A percentile compares a stretch with the other conserved stretches of the same genome.
Evolutionary conservation across 148 eudicot species (phyloP).

Genomic region (Camellia granthamiana): DNA sequence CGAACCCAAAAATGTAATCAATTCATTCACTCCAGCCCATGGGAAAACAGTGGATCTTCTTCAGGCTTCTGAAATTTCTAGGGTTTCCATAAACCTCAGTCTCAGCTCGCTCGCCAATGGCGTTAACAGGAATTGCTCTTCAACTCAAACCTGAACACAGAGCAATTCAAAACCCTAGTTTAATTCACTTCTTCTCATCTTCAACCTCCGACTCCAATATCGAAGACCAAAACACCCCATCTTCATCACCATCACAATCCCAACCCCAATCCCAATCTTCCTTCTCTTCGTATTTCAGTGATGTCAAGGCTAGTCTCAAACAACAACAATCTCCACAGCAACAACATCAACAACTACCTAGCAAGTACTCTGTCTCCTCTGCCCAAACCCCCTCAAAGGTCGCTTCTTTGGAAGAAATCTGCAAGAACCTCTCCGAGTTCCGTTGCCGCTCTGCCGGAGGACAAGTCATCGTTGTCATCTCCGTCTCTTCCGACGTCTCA

Average conservation of each 20-base stretch:
- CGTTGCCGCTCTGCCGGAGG: conserved; percentile 27
- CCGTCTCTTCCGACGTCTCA: not conserved
- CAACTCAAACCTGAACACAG: conserved; percentile 29
- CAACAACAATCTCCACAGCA: conserved; percentile 23
- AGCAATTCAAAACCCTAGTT: conserved; percentile 13
- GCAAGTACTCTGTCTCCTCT: conserved; percentile 2
- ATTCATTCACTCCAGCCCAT: too few relatives aligned
- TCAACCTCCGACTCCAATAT: conserved; percentile 20
- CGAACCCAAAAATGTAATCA: too few relatives aligned
- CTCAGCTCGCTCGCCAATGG: conserved; percentile 37
- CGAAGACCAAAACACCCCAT: conserved; percentile 15
- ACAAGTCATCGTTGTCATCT: not conserved
- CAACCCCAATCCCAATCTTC: conserved; percentile 22
- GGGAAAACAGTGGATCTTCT: not conserved
- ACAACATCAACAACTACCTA: conserved; percentile 12
- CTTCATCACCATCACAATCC: conserved; percentile 13
- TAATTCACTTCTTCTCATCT: conserved; percentile 38
- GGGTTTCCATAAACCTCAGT: conserved; percentile 8
- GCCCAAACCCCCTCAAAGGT: not conserved
- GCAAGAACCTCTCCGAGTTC: conserved; percentile 43
- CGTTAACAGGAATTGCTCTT: conserved; percentile 45
- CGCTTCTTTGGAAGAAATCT: conserved; percentile 32
- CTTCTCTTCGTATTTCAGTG: conserved; percentile 32
- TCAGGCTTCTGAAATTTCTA: not conserved
- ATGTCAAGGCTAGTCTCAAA: conserved; percentile 47